Evolutionary conservation across 768 basidiomycete species (phyloP), one percentile per base, ranked within the genome.

Genomic region (Leccinellum albellum): DNA sequence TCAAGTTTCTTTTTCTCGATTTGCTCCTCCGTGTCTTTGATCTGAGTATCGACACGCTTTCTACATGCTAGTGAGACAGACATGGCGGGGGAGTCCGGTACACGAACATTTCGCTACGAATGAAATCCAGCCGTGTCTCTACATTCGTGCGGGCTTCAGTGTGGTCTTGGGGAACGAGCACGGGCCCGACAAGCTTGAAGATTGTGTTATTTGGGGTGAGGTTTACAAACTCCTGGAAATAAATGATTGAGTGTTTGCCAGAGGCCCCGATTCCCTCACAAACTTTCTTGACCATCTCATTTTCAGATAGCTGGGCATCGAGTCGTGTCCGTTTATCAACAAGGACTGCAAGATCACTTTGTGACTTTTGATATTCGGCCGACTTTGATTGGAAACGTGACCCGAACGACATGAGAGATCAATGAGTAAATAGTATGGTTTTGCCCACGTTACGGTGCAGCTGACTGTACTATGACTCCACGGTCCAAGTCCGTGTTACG

Each of bases 221-320:
- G 28, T 79, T 76, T 17, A 78, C 75, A 67, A 98, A 94, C 75
- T 98, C 96, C 94, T 98, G 68, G 24, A 23, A 49, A 55, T 55
- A 35, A 53, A 49, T 50, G 21, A 33, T 14, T 58, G 31, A 52
- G 28, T 28, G 28, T 24, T 28, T 15, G 44, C 29, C 35, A 46
- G 51, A n/a, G 42, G 26, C 15, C 8, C 1, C 26, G 13, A 35
- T 10, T 42, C 40, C n/a, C 20, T 29, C 46, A 42, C 71, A 20
- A 37, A 88, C 95, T 82, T 95, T 91, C 70, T 92, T 86, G 46
- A 98, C 96, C 49, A 86, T 76, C 71, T 97, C 91, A 73, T 94
- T 97, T 75, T 98, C 96, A 6, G 88, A 86, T 45, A 88, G 74
- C 69, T 97, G 94, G 0, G 93, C 86, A 60, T 96, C 96, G n/a